Conservation (phyloP, 345 rosid species). For the Orychophragmus violaceus region DNA sequence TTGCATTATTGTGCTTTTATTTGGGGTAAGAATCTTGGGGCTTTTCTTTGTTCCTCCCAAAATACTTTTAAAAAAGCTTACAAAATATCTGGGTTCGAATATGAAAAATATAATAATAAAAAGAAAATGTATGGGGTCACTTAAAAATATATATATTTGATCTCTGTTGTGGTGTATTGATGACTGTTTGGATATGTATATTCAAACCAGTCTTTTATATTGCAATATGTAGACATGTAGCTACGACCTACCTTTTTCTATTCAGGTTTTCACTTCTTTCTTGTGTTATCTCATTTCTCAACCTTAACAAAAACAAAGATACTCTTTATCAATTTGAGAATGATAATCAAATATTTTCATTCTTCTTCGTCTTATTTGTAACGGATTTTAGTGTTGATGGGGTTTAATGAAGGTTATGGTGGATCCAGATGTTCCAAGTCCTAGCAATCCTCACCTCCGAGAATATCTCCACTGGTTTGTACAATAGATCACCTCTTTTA, state of each 20-base stretch:
- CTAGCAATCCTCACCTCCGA: conserved; percentile 35
- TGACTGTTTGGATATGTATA: conserved; percentile 19
- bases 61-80: background rate
- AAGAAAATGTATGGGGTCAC: background rate
- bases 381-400: background rate
- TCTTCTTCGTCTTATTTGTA: background rate
- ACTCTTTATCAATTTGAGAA: background rate
- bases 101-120: background rate
- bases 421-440: conserved; percentile 40
- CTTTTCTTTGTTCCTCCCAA: background rate
- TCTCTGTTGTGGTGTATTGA: background rate
- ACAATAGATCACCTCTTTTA: background rate
- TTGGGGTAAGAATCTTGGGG: background rate
- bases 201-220: background rate
- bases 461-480: conserved; percentile 36
- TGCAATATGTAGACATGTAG: conserved; percentile 9
- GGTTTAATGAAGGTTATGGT: conserved; percentile 32
- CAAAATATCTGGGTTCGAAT: background rate
- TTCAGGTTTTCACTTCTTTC: background rate
- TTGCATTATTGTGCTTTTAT: background rate
- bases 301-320: background rate
- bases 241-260: conserved; percentile 5
- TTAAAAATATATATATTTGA: background rate
- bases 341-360: background rate
- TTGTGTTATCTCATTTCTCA: background rate